Evolutionary conservation across 139 green algal genomes (phyloP).

Genomic region (Volvox reticuliferus): DNA sequence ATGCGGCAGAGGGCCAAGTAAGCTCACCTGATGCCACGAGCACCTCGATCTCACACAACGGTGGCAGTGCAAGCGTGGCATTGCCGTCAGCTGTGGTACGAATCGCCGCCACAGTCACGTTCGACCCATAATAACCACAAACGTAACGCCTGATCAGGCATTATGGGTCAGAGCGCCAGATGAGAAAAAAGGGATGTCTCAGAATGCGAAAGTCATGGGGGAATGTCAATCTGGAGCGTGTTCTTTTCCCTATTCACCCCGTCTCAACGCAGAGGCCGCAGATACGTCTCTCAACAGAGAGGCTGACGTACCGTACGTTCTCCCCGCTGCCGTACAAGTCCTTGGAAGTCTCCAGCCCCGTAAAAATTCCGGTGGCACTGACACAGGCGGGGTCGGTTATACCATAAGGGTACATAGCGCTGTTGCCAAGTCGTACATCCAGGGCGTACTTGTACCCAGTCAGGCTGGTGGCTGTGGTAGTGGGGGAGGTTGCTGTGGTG

Average conservation of each 20-base stretch:
- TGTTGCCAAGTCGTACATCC: slow-evolving; percentile 12
- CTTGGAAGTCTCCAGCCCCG: background rate
- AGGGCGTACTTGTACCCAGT: background rate
- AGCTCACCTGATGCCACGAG: background rate
- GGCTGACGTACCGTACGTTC: background rate
- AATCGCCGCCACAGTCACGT: background rate
- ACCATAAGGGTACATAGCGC: background rate
- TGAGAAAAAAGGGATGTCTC: too few species aligned
- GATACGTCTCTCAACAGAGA: too few species aligned
- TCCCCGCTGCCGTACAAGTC: slow-evolving; percentile 26
- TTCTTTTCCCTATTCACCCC: too few species aligned
- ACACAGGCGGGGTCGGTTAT: background rate
- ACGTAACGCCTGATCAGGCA: slow-evolving; percentile 5
- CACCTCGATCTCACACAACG: slow-evolving; percentile 43
- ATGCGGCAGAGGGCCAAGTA: background rate
- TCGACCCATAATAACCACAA: background rate
- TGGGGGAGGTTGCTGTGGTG: background rate
- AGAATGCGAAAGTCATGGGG: too few species aligned
- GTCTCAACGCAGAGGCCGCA: too few species aligned
- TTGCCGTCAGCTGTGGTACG: background rate
- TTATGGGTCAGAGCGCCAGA: too few species aligned
- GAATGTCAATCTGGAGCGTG: too few species aligned
- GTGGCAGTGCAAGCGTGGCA: background rate
- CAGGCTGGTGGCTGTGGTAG: background rate
- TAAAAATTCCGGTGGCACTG: background rate